These are phyloP conservation scores for Climacium dendroides DNA, from an alignment of 225 moss, liverwort and hornwort genomes.

Conservation along the genomic window DNA sequence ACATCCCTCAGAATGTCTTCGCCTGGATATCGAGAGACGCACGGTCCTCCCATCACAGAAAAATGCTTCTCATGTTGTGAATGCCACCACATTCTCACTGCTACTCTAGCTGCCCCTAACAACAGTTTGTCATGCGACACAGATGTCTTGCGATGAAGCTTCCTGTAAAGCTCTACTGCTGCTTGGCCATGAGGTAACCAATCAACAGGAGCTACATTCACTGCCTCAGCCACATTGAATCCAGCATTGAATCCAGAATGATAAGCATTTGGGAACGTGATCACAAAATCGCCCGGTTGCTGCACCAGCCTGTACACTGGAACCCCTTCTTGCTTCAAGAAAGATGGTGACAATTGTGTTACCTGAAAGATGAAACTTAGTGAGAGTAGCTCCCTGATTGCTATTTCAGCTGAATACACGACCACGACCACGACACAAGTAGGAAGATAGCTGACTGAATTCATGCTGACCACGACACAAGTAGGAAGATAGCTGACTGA, in stretches of 20 bases:
- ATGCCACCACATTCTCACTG: conserved; percentile 57
- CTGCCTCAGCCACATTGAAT: conserved; percentile 95
- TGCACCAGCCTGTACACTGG: conserved; percentile 82
- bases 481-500: neutral
- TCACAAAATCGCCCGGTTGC: conserved; percentile 81
- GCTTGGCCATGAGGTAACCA: conserved; percentile 95
- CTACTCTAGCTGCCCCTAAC: conserved; percentile 65
- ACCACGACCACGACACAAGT: neutral
- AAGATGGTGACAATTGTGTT: conserved; percentile 83
- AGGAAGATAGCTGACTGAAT: neutral
- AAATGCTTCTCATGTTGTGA: conserved; percentile 10
- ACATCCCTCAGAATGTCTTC: neutral
- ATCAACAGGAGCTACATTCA: conserved; percentile 91
- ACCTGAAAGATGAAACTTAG: conserved; percentile 37
- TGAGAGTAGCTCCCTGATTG: neutral
- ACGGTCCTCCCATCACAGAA: neutral
- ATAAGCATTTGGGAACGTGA: conserved; percentile 91
- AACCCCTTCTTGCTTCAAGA: conserved; percentile 75
- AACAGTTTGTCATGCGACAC: conserved; percentile 95
- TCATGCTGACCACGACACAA: neutral
- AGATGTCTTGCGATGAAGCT: conserved; percentile 77
- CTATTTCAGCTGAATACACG: neutral
- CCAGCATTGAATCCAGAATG: conserved; percentile 95
- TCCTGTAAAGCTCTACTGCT: conserved; percentile 79
- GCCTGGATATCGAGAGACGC: neutral